Evolutionary conservation across 352 stramenopile genomes (phyloP).

Genomic region (Thalassiosira mediterranea): DNA sequence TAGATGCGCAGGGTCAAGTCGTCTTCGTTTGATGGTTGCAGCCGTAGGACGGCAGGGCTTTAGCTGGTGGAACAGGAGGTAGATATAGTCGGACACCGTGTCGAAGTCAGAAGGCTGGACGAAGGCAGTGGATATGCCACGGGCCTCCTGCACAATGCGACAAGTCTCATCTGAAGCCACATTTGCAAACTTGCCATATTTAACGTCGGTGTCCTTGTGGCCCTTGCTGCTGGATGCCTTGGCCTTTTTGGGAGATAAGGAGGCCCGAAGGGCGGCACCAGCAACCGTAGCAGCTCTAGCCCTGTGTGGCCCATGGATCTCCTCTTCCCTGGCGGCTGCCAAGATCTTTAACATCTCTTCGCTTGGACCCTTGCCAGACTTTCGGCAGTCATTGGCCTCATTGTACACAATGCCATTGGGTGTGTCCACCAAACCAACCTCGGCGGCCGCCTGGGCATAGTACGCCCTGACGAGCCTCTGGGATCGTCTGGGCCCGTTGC

Average conservation of each 20-base stretch:
- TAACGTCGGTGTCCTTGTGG: neutral
- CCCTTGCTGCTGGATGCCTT: no score
- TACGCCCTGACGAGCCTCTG: slow-evolving; percentile 9
- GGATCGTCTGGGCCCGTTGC: slow-evolving; percentile 1
- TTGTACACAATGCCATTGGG: slow-evolving; percentile 1
- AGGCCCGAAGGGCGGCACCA: no score
- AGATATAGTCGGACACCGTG: slow-evolving; percentile 9
- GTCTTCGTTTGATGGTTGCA: neutral
- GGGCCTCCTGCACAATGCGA: neutral
- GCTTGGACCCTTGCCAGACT: neutral
- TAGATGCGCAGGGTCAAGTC: neutral
- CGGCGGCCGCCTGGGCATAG: slow-evolving; percentile 1
- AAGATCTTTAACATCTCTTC: slow-evolving; percentile 13
- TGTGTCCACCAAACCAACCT: slow-evolving; percentile 10
- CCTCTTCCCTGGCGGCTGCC: neutral
- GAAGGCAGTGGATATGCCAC: neutral
- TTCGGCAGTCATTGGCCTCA: neutral
- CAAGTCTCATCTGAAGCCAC: neutral
- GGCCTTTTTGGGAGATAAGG: no score
- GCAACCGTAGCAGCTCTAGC: no score
- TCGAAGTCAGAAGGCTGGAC: slow-evolving; percentile 13
- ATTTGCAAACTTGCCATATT: slow-evolving; percentile 7
- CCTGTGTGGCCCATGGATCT: no score
- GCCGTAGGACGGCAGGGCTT: slow-evolving; percentile 5
- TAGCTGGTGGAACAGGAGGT: slow-evolving; percentile 11